Evolutionary conservation across 129 eudicot genomes (phyloP).

Genomic region (Helianthus annuus): HanXRQr2.0-SUNRISE NC_035439.2:148436005-148436504

Average conservation of each 20-base stretch:
- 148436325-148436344: background rate
- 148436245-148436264: background rate
- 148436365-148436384: background rate
- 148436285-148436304: background rate
- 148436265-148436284: background rate
- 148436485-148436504: background rate
- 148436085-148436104: conserved; percentile 63
- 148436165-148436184: conserved; percentile 53
- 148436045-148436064: conserved; percentile 60
- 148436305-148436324: background rate
- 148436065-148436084: conserved; percentile 69
- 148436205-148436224: conserved; percentile 43
- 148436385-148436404: background rate
- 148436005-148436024: conserved; percentile 63
- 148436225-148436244: conserved; percentile 17
- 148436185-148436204: conserved; percentile 43
- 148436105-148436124: conserved; percentile 55
- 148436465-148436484: background rate
- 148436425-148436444: too few species aligned
- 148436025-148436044: conserved; percentile 59
- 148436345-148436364: background rate
- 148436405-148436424: background rate
- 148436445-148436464: background rate
- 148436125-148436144: conserved; percentile 44
- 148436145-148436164: conserved; percentile 44